Evolutionary conservation across 208 protist genomes (phyloP), one percentile per base, ranked within the genome.

Genomic region (Acanthamoeba lenticulata): DNA sequence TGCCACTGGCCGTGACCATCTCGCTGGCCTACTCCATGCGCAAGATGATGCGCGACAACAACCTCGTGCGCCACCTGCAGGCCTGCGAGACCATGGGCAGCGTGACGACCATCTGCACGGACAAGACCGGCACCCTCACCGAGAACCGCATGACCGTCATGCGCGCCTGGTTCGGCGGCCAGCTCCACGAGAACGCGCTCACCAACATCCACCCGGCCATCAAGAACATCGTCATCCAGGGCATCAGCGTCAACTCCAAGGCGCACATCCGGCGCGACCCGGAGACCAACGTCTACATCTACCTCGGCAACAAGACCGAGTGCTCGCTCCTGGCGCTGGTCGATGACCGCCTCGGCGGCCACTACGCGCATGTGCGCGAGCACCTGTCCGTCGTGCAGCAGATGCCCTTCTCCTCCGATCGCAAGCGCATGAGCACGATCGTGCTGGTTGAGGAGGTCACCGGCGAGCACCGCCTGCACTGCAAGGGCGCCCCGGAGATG

Each of bases 121-220:
- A 99, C 96, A 99, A 99, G 97, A 99, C 99, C 4, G 99, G 99
- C 47, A 99, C 99, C 52, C 98, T 99, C 52, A 99, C 99, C 52
- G 96, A 98, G 94, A 99, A 99, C 96, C 9, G 96, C 62, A 99
- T 99, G 99, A 99, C 97, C 77, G 98, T 99, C 13, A 97, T 98
- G 57, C 38, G 57, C 1, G 86, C 29, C 29, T 92, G 86, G 86
- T 1, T 92, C 9, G 86, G 40, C 2, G 60, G 60, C 36, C 67
- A 15, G 24, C 24, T 69, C 19, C 67, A 34, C 38, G 77, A 86
- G 77, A 36, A 36, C 5, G 47, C 34, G 2, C 44, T 36, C 29
- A 86, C 21, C 11, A 17, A 40, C 9, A 27, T 21, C 32, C 11
- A 89, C 44, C 27, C 29, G 21, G 42, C 49, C 45, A 5, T 94